Percentiles rank a stretch among this genome's conserved stretches.
phyloP scores from a whole-genome alignment of 768 basidiomycete genomes.

The Pleurotus eryngii region DNA sequence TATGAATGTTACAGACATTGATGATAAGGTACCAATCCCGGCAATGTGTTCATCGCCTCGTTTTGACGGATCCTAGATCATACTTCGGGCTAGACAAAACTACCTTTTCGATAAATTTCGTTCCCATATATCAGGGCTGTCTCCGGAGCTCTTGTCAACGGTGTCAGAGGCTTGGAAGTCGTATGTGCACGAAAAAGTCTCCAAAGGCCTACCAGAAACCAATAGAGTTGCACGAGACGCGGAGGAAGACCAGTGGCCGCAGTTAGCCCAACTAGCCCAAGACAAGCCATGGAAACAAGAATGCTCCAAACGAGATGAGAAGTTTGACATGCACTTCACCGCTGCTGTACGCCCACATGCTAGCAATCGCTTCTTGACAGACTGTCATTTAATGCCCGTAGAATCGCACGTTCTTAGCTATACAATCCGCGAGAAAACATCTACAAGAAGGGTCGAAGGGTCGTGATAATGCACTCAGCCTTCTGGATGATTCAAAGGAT shows the following conservation, averaged over 20 bases:
- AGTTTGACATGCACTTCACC: slow-evolving; percentile 85
- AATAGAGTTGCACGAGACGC: slow-evolving; percentile 41
- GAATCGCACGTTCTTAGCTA: slow-evolving; percentile 48
- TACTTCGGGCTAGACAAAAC: slow-evolving; percentile 82
- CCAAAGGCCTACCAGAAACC: slow-evolving; percentile 55
- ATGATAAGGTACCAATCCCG: slow-evolving; percentile 78
- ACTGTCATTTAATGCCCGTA: slow-evolving; percentile 18
- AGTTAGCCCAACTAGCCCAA: slow-evolving; percentile 39
- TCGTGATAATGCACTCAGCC: slow-evolving; percentile 42
- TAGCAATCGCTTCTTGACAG: slow-evolving; percentile 3
- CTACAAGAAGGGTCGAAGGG: slow-evolving; percentile 39
- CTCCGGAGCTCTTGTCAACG: slow-evolving; percentile 52
- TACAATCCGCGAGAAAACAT: slow-evolving; percentile 44
- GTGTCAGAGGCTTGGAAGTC: slow-evolving; percentile 62
- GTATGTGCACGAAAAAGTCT: slow-evolving; percentile 62
- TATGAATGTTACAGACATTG: slow-evolving; percentile 99
- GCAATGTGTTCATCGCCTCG: slow-evolving; percentile 11
- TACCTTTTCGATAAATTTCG: slow-evolving; percentile 65
- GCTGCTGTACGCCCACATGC: slow-evolving; percentile 57
- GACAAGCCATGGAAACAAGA: slow-evolving; percentile 68
- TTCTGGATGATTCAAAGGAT: slow-evolving; percentile 77
- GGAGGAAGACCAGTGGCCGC: slow-evolving; percentile 53
- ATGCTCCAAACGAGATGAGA: slow-evolving; percentile 79
- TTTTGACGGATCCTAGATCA: slow-evolving; percentile 60
- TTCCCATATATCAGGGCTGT: slow-evolving; percentile 48